Base-by-base conservation (phyloP, 2,329 filamentous ascomycete species). In the Nothopassalora personata region DNA sequence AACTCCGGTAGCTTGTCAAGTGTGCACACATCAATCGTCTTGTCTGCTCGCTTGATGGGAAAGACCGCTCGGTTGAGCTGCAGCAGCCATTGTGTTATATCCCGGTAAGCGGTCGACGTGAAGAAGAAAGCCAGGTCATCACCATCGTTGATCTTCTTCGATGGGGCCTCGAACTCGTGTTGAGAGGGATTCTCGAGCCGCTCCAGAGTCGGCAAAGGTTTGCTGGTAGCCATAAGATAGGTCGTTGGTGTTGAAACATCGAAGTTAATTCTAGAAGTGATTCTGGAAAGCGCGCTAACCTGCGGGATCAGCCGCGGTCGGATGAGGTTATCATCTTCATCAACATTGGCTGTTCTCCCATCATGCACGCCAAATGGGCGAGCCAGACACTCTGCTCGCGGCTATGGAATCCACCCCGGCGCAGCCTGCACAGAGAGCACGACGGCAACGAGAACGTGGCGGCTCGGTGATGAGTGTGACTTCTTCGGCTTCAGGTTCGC, bases 21-120 rank as follows among this genome's bases (percentile, higher is more conserved):
- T 8, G 39, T 58, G 43, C 60, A 61, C 0, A 51, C 13, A 11
- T 61, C 34, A 9, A 59, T 43, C 13, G 74, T 68, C 19, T 73
- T 72, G 39, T 74, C 71, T 1, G 70, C 60, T 2, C 71, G 67
- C 65, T 81, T 86, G 19, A 84, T 79, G 0, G 93, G 92, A 65
- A 93, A 89, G 76, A 97, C 85, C 10, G 92, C 83, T 59, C 87
- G 85, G 73, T 96, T 97, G 52, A 99, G 85, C 76, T 97, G 94
- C 65, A 96, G 81, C 50, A 97, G 79, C 73, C 96, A 97, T 50
- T 84, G 82, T 74, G 90, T 88, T 56, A 99, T 89, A 71, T 97
- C 91, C 59, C 85, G 83, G 76, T 97, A 97, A 48, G 91, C 94
- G 66, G 83, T 84, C 52, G 90, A 91, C 8, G 81, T 83, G 55